Base-by-base conservation (phyloP, 164 flowering plant genomes). In the Vitis rotundifolia region DNA sequence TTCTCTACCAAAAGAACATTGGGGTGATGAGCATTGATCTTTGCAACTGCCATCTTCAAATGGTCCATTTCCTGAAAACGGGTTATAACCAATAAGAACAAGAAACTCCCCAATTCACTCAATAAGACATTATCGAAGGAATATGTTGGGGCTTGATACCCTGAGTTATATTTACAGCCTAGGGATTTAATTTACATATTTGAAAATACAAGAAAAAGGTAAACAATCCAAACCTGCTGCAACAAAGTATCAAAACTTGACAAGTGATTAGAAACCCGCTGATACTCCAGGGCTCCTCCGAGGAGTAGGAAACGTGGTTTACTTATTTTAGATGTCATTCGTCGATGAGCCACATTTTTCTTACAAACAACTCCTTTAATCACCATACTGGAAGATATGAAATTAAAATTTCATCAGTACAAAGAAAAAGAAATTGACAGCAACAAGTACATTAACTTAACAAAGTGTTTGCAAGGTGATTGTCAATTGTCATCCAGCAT, bases 31-130 rank as follows among this genome's bases (percentile, higher is more conserved):
- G 86, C 83, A 76, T 82, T 96, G 64, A 95, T 95, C 83, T 87
- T 92, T 68, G 98, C 88, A 73, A 95, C 98, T 52, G 96, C 97
- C 99, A 92, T 95, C 86, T 93, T 93, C 73, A 95, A 77, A 82
- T 93, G 96, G 67, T 92, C 98, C 93, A 89, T 91, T 86, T 94
- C 98, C 97, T 94, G 74, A 44, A 79, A 12, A 59, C 47, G 57
- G 37, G 31, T 10, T 12, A 51, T 8, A 52, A 63, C 57, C 16
- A 16, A 59, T 64, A 6, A 65, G n/a, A 51, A 47, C 50, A 68
- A 55, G 37, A 50, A 22, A 26, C 12, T 9, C 28, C 4, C 2
- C 48, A 49, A 37, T 37, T 56, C 2, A 9, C 49, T n/a, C 13
- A 14, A 16, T 37, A 37, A 37, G 44, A 37, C 7, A 6, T 37